Percentiles rank a stretch among this genome's conserved stretches.
These are phyloP conservation scores for Gardenia jasminoides DNA, from an alignment of 257 asterid species.

Conservation along the genomic window DNA sequence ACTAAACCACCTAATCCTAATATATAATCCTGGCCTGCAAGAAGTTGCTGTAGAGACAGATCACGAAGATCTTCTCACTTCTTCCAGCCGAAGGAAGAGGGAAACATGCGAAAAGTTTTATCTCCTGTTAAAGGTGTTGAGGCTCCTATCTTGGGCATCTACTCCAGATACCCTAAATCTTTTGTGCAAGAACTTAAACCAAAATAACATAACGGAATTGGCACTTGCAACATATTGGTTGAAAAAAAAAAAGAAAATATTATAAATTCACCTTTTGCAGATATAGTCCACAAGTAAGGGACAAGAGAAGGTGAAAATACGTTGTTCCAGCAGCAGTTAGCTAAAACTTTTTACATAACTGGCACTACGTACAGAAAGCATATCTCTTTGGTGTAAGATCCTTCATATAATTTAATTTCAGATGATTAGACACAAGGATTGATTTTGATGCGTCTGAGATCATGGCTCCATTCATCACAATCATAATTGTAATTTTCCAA, in stretches of 20 bases:
- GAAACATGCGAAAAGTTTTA: not conserved
- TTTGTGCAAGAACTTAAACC: not conserved
- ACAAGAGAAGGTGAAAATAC: conserved; percentile 11
- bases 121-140: not conserved
- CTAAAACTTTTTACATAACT: not conserved
- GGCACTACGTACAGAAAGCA: not conserved
- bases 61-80: not conserved
- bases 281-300: not conserved
- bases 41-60: not conserved
- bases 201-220: not conserved
- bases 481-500: conserved; percentile 6
- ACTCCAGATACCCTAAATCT: not conserved
- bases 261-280: not conserved
- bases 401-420: not conserved
- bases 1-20: conserved; percentile 7
- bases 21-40: conserved; percentile 24
- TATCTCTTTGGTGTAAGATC: not conserved
- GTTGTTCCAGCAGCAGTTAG: not conserved
- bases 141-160: not conserved
- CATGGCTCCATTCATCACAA: conserved; percentile 32
- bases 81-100: not conserved
- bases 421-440: conserved; percentile 15
- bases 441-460: conserved; percentile 81
- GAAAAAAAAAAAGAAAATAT: not conserved
- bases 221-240: not conserved